Evolutionary conservation across 1,284 basidiomycete species (phyloP).

Genomic region (Pseudozyma hubeiensis): DNA sequence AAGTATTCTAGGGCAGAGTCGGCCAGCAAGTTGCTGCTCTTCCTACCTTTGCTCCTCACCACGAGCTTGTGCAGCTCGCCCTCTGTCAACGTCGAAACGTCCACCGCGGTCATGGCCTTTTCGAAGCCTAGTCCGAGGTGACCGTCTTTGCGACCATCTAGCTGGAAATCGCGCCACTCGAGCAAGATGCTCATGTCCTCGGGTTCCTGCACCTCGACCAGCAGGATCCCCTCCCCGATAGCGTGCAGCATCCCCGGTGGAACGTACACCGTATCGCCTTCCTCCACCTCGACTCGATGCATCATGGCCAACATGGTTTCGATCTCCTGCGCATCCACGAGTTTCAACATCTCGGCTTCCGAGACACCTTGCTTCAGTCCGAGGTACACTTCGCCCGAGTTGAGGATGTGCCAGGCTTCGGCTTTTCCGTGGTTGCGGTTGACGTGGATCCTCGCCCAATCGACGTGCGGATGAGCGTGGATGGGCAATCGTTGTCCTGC

Average conservation of each 20-base stretch:
- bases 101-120: slow-evolving; percentile 35
- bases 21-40: slow-evolving; percentile 18
- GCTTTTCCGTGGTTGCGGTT: slow-evolving; percentile 37
- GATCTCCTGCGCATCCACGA: slow-evolving; percentile 34
- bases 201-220: slow-evolving; percentile 39
- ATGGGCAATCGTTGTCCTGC: slow-evolving; percentile 37
- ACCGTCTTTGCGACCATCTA: slow-evolving; percentile 23
- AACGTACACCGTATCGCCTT: slow-evolving; percentile 36
- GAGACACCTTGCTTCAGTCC: slow-evolving; percentile 16
- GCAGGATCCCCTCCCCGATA: slow-evolving; percentile 31
- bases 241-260: slow-evolving; percentile 42
- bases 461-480: slow-evolving; percentile 37
- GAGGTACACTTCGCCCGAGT: slow-evolving; percentile 22
- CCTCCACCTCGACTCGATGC: slow-evolving; percentile 23
- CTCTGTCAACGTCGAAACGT: slow-evolving; percentile 2
- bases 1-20: slow-evolving; percentile 26
- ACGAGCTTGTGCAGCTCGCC: slow-evolving; percentile 16
- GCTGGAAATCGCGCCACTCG: slow-evolving; percentile 34
- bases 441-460: slow-evolving; percentile 28
- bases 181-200: slow-evolving; percentile 37
- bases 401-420: slow-evolving; percentile 37
- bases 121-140: slow-evolving; percentile 38
- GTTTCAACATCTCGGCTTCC: slow-evolving; percentile 13
- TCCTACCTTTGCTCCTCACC: not conserved
- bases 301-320: slow-evolving; percentile 30